Conservation (phyloP, 306 rosid species). For the Pyrus bretschneideri region DNA sequence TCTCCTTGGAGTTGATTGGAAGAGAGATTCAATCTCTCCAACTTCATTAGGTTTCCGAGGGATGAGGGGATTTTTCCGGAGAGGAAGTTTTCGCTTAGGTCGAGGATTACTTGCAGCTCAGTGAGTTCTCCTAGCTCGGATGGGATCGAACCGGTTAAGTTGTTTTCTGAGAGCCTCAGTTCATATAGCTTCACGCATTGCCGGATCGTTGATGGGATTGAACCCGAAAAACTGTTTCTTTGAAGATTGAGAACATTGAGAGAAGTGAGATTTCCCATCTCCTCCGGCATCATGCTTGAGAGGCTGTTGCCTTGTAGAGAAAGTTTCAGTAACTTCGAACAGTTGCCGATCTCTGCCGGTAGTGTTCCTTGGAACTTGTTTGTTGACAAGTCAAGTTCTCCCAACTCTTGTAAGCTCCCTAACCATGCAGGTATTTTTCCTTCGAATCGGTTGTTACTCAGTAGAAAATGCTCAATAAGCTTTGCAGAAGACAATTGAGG, state of each 20-base stretch:
- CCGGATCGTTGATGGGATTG: conserved; percentile 58
- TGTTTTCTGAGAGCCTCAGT: conserved; percentile 76
- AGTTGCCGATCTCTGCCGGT: conserved; percentile 66
- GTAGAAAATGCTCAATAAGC: conserved; percentile 63
- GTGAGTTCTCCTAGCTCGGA: conserved; percentile 54
- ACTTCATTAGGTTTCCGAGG: conserved; percentile 66
- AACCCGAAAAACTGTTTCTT: conserved; percentile 61
- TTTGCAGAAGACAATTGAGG: conserved; percentile 48
- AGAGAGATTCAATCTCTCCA: conserved; percentile 78
- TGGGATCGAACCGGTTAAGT: conserved; percentile 56
- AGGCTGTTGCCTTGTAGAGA: conserved; percentile 69
- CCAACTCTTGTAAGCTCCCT: conserved; percentile 58
- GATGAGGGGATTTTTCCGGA: conserved; percentile 69
- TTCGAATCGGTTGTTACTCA: conserved; percentile 48
- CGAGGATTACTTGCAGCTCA: conserved; percentile 80
- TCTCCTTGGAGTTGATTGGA: conserved; percentile 64
- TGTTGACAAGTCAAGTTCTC: conserved; percentile 82
- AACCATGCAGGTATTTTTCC: conserved; percentile 66
- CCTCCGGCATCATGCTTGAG: conserved; percentile 64
- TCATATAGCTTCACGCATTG: conserved; percentile 66
- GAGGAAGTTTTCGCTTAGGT: conserved; percentile 59
- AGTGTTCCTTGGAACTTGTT: conserved; percentile 57
- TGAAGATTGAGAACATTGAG: conserved; percentile 75
- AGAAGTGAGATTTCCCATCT: conserved; percentile 76
- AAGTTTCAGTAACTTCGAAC: conserved; percentile 73